phyloP scores from a whole-genome alignment of 495 filamentous ascomycete genomes.

The Penicillium nucicola region DNA sequence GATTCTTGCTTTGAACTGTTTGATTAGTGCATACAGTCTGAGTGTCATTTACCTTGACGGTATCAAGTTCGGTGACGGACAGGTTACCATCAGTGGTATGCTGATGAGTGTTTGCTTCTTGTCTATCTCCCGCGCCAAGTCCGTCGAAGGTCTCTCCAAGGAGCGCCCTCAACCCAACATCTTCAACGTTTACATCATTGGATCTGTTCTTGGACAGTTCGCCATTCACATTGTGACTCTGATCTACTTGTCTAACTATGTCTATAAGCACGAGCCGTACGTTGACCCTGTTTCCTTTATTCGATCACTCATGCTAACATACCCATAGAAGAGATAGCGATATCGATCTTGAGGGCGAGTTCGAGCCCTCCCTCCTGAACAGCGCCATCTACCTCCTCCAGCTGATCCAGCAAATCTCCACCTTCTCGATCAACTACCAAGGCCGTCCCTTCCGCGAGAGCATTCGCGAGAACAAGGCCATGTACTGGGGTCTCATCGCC shows the following conservation, averaged over 20 bases:
- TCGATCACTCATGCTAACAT: slow-evolving; percentile 21
- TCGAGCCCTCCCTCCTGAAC: slow-evolving; percentile 91
- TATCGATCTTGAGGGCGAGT: slow-evolving; percentile 93
- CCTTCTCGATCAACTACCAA: slow-evolving; percentile 99
- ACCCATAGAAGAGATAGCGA: slow-evolving; percentile 59
- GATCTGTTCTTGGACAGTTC: slow-evolving; percentile 95
- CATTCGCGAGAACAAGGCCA: slow-evolving; percentile 90
- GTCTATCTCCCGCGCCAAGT: slow-evolving; percentile 90
- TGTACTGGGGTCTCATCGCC: slow-evolving; percentile 94
- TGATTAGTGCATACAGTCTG: slow-evolving; percentile 97
- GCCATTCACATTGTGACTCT: slow-evolving; percentile 92
- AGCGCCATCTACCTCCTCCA: slow-evolving; percentile 96
- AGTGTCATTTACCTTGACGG: slow-evolving; percentile 95
- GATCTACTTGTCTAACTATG: slow-evolving; percentile 90
- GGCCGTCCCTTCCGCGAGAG: slow-evolving; percentile 96
- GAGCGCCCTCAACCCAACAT: slow-evolving; percentile 98
- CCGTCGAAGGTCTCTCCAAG: slow-evolving; percentile 92
- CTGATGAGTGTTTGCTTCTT: slow-evolving; percentile 99
- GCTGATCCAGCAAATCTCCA: slow-evolving; percentile 98
- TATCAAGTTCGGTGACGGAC: slow-evolving; percentile 98
- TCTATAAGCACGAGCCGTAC: slow-evolving; percentile 78
- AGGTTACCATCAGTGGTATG: slow-evolving; percentile 99
- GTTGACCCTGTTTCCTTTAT: slow-evolving; percentile 25
- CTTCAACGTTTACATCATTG: slow-evolving; percentile 98
- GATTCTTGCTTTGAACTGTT: slow-evolving; percentile 95